Percentiles rank a stretch among this genome's conserved stretches.
phyloP scores from a whole-genome alignment of 1,139 yeast genomes.

The Yamadazyma oceani region DNA sequence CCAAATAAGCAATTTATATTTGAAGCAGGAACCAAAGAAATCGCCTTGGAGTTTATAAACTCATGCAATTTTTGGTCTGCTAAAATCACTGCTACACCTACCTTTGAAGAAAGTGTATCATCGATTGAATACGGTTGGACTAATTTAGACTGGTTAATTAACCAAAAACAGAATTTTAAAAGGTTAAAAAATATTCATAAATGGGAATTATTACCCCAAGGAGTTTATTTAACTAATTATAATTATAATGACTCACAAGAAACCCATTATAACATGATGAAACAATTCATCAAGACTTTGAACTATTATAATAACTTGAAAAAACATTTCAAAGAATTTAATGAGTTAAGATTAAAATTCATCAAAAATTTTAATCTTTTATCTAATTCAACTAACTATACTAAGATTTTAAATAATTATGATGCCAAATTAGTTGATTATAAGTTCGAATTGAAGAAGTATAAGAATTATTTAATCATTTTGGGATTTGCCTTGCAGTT shows the following conservation, averaged over 20 bases:
- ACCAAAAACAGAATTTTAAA: constrained; percentile 33
- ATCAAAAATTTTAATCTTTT: constrained; percentile 28
- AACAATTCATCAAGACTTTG: constrained; percentile 45
- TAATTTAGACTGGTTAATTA: constrained; percentile 38
- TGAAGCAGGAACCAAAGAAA: constrained; percentile 65
- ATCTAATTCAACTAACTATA: constrained; percentile 35
- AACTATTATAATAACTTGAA: constrained; percentile 45
- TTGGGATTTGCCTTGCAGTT: constrained; percentile 51
- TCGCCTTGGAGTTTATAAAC: constrained; percentile 70
- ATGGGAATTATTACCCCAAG: constrained; percentile 46
- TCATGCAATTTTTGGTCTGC: constrained; percentile 93
- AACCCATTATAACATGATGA: constrained; percentile 46
- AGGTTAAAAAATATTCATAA: constrained; percentile 34
- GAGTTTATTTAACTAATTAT: constrained; percentile 43
- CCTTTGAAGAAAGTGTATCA: constrained; percentile 57
- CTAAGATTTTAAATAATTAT: constrained; percentile 37
- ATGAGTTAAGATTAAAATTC: constrained; percentile 31
- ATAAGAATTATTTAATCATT: constrained; percentile 46
- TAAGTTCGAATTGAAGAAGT: constrained; percentile 44
- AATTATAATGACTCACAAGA: constrained; percentile 28
- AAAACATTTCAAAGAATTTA: constrained; percentile 37
- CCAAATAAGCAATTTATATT: constrained; percentile 42
- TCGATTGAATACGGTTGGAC: constrained; percentile 87
- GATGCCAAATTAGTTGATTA: constrained; percentile 42
- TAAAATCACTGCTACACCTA: constrained; percentile 78